Base-by-base conservation (phyloP, 2,329 filamentous ascomycete genomes). In the Aspergillus thermomutatus region DNA sequence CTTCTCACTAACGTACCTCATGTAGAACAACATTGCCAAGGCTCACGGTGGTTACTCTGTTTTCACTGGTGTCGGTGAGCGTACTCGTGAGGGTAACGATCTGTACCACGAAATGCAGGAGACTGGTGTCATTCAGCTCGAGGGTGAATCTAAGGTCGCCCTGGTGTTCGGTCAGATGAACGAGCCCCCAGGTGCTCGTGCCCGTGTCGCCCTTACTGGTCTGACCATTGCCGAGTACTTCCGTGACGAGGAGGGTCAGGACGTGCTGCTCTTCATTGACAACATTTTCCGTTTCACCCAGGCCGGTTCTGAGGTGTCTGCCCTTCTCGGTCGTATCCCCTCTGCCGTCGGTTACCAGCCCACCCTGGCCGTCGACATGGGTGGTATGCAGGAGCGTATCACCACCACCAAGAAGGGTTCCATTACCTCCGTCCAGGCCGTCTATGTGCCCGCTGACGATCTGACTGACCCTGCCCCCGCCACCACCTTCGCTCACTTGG, bases 61-160 rank as follows among this genome's bases (percentile, higher is more conserved):
- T 79, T 99, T 99, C 89, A 96, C 92, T 77, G 94, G 94, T 93
- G 94, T 99, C 82, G 94, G 94, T 80, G 94, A 99, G 89, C 93
- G 94, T 86, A 99, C 94, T 78, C 94, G 94, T 91, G 94, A 99
- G 88, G 94, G 94, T 87, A 99, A 99, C 88, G 94, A 99, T 88
- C 82, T 99, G 86, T 99, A 99, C 89, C 93, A 99, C 84, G 94
- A 99, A 87, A 99, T 99, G 94, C 94, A 97, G 86, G 93, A 99
- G 84, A 99, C 94, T 70, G 91, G 90, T 76, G 94, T 99, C 86
- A 99, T 99, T 82, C 88, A 99, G 82, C 91, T 99, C 68, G 94
- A 99, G 67, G 94, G 94, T 81, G 93, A 97, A 75, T 97, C 94
- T 80, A 99, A 99, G 89, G 94, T 97, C 84, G 91, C 94, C 65